Evolutionary conservation across 495 filamentous ascomycete species (phyloP), one percentile per base, ranked within the genome.

Genomic region (Chlorociboria aeruginascens): DNA sequence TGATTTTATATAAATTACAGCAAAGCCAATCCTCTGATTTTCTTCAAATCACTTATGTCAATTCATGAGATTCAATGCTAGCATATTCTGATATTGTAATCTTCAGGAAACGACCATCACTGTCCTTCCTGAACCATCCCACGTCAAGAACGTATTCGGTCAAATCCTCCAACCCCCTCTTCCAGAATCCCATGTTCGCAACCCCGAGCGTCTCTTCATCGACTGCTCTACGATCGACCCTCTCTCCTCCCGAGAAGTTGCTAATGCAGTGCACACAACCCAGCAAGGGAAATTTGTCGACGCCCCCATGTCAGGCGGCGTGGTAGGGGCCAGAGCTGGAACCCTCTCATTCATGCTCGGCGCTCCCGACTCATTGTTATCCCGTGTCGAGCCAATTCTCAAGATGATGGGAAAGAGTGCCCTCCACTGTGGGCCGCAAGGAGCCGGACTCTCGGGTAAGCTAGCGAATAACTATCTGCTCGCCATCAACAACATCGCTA

Each of bases 391-490:
- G 33, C 67, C 71, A 0, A 69, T 89, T 10, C 67, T 96, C 6
- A 61, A 76, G 7, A 71, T 81, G 31, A 93, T 96, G 88, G 89
- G 89, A 12, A 80, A 81, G 54, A 81, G 80, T 14, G 77, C 86
- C 7, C 67, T 89, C 54, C 89, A 94, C 58, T 81, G 89, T 51
- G 89, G 89, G 0, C 69, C 71, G 0, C 87, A 89, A 39, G 86
- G 86, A 2, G 71, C 83, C 13, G 89, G 89, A 2, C 71, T 96
- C 0, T 80, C 83, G 2, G 87, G 79, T 9, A 96, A 96, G 62
- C 71, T 96, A 7, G 85, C 89, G 28, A 96, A 96, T 63, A 96
- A 96, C 59, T 95, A 95, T 60, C 78, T 95, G 34, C 71, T 96
- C 9, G 86, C 87, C 2, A 80, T 96, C 48, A 89, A 86, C 62